Conservation (phyloP, 2,329 filamentous ascomycete genomes). For the Magnaporthiopsis rhizophila region DNA sequence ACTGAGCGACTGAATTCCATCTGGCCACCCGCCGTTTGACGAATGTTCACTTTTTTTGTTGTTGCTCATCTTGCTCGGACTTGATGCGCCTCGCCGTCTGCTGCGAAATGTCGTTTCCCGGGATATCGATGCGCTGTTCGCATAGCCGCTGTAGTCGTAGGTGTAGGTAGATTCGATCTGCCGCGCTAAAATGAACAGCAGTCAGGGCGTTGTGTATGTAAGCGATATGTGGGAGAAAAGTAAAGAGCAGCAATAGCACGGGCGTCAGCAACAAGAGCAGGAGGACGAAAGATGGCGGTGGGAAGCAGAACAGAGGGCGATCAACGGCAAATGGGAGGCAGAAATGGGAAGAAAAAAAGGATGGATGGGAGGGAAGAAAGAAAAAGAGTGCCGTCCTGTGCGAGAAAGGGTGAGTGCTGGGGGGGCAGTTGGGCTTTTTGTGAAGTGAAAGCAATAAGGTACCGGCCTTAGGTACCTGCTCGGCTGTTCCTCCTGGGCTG, state of each 20-base stretch:
- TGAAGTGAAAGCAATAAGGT: constrained; percentile 13
- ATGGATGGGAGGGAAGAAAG: constrained; percentile 11
- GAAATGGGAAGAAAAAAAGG: constrained; percentile 10
- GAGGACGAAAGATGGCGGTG: not conserved
- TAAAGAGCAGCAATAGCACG: not conserved
- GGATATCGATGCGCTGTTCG: not conserved
- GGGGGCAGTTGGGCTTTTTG: constrained; percentile 23
- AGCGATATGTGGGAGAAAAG: constrained; percentile 3
- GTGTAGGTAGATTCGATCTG: not conserved
- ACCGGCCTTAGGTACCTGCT: constrained; percentile 17
- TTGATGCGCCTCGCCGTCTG: not conserved
- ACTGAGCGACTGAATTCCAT: not conserved
- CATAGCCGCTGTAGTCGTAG: not conserved
- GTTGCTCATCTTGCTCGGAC: not conserved
- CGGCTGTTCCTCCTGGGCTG: not conserved
- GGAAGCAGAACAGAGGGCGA: constrained; percentile 6
- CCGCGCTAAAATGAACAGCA: not conserved
- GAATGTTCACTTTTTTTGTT: not conserved
- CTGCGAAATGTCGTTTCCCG: not conserved
- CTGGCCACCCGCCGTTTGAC: not conserved
- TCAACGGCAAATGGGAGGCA: not conserved
- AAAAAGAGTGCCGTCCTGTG: constrained; percentile 15
- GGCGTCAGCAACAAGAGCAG: not conserved
- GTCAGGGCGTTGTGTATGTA: constrained; percentile 1
- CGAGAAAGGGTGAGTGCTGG: constrained; percentile 21